A percentile compares a stretch with the other conserved stretches of the same genome.
phyloP scores from a whole-genome alignment of 1,139 yeast species.

The Geotrichum europaeum region DNA sequence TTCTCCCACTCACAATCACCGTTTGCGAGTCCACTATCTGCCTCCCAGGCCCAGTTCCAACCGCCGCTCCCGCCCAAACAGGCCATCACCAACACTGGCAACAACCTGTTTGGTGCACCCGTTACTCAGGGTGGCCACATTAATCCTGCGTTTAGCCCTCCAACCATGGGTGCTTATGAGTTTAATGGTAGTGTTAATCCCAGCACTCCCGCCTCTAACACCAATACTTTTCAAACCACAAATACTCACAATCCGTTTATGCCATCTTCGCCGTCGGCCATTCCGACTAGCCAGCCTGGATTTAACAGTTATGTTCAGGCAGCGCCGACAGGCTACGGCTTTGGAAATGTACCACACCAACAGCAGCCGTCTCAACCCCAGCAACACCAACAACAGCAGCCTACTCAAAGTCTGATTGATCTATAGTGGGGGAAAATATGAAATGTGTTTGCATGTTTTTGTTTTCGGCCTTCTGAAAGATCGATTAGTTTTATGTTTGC shows the following conservation, averaged over 20 bases:
- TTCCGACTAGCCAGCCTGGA: constrained; percentile 60
- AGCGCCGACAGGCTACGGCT: constrained; percentile 85
- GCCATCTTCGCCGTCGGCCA: constrained; percentile 42
- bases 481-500: too few relatives aligned
- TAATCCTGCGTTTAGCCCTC: constrained; percentile 46
- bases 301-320: constrained; percentile 40
- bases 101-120: neutral
- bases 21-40: neutral
- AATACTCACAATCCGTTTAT: neutral
- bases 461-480: neutral
- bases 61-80: neutral
- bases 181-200: neutral
- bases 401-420: constrained; percentile 28
- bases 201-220: neutral
- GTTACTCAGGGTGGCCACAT: constrained; percentile 57
- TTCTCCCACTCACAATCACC: neutral
- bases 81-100: neutral
- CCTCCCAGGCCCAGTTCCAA: neutral
- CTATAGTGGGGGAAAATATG: constrained; percentile 17
- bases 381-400: constrained; percentile 11
- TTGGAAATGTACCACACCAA: constrained; percentile 58
- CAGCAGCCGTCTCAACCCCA: constrained; percentile 33
- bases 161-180: constrained; percentile 67
- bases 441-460: neutral
- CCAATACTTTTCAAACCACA: constrained; percentile 22